These are phyloP conservation scores for Carex myosuroides DNA, from an alignment of 176 grass and related monocot species.

Conservation along the genomic window DNA sequence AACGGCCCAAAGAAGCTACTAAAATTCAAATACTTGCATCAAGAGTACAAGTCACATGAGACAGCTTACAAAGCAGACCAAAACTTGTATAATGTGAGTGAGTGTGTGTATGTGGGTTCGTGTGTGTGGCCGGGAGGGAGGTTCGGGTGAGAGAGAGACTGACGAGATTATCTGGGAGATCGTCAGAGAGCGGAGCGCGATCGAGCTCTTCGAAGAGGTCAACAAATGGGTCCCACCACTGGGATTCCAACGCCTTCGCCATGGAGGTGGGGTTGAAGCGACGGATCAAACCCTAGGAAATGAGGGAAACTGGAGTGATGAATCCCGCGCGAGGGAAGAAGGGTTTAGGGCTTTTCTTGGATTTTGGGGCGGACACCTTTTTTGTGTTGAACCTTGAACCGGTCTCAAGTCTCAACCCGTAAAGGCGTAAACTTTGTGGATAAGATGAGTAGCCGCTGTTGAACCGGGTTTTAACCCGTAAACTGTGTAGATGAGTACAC, in stretches of 20 bases:
- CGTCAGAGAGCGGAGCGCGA: slow-evolving; percentile 30
- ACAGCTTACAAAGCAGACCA: background rate
- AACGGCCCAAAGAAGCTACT: background rate
- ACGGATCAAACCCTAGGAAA: slow-evolving; percentile 33
- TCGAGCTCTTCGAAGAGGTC: slow-evolving; percentile 77
- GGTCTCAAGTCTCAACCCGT: background rate
- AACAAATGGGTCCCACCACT: slow-evolving; percentile 89
- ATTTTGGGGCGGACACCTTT: background rate
- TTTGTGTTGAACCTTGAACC: background rate
- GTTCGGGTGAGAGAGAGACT: background rate
- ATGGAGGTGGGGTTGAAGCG: slow-evolving; percentile 21
- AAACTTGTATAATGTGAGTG: background rate
- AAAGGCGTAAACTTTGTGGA: background rate
- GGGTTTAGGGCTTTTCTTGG: background rate
- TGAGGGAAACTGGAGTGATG: background rate
- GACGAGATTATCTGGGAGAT: slow-evolving; percentile 52
- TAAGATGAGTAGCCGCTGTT: too few species aligned
- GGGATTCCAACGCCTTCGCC: slow-evolving; percentile 53
- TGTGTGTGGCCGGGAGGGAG: too few species aligned
- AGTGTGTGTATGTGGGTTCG: background rate
- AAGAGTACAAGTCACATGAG: background rate
- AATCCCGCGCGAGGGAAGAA: slow-evolving; percentile 18
- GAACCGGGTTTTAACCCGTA: too few species aligned
- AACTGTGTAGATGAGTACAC: too few species aligned
- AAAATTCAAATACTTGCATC: background rate